A percentile compares a stretch with the other conserved stretches of the same genome.
These are phyloP conservation scores for Nothophytophthora sp. DNA, from an alignment of 352 stramenopile genomes.

Conservation along the genomic window DNA sequence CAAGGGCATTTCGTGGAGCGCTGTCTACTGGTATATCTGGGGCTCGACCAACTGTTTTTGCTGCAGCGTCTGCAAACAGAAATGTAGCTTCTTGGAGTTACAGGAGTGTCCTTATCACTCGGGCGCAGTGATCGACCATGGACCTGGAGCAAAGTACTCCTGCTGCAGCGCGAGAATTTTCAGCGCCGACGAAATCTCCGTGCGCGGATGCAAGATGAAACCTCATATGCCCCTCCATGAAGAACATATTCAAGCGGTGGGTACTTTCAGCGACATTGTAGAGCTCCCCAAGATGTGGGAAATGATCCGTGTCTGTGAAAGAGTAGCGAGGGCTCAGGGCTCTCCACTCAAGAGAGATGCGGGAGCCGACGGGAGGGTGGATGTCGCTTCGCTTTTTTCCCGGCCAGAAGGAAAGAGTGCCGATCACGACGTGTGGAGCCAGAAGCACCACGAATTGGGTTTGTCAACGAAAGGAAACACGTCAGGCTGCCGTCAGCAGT, in stretches of 20 bases:
- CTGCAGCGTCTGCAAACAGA: slow-evolving; percentile 49
- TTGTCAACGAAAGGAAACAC: slow-evolving; percentile 9
- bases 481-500: slow-evolving; percentile 37
- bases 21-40: slow-evolving; percentile 86
- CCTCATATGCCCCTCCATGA: slow-evolving; percentile 31
- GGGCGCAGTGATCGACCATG: slow-evolving; percentile 36
- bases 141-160: slow-evolving; percentile 44
- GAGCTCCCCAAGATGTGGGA: slow-evolving; percentile 44
- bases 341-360: slow-evolving; percentile 5
- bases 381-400: slow-evolving; percentile 24
- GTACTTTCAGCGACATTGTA: slow-evolving; percentile 18
- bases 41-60: slow-evolving; percentile 52
- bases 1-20: slow-evolving; percentile 56
- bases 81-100: slow-evolving; percentile 44
- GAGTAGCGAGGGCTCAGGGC: slow-evolving; percentile 19
- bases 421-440: background rate
- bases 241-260: slow-evolving; percentile 8
- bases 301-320: slow-evolving; percentile 22
- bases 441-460: slow-evolving; percentile 5
- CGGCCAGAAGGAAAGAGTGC: background rate
- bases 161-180: slow-evolving; percentile 56
- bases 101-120: slow-evolving; percentile 50
- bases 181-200: slow-evolving; percentile 42
- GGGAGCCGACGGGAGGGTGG: slow-evolving; percentile 15
- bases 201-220: slow-evolving; percentile 42